Evolutionary conservation across 2,329 filamentous ascomycete genomes (phyloP), one percentile per base, ranked within the genome.

Genomic region (Epicoccum nigrum): DNA sequence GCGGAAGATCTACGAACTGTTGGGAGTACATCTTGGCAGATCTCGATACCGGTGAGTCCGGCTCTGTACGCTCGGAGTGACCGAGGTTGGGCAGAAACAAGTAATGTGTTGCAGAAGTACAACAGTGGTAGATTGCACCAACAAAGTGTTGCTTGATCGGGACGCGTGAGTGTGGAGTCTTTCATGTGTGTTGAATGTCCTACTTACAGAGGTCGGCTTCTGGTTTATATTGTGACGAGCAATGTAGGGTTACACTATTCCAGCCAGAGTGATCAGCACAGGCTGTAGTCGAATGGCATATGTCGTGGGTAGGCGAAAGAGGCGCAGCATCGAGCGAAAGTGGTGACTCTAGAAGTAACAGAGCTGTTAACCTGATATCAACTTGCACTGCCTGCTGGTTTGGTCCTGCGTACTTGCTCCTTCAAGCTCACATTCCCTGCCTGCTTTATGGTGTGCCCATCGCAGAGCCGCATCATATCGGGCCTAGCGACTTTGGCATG

Each of bases 401-500:
- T 55, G 52, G 57, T 57, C 52, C 57, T 42, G 50, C 59, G 54
- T 59, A 59, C 55, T 54, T 48, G 54, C 57, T 53, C 53, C 50
- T 51, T 58, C 42, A 54, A 56, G 44, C 55, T 55, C 51, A 34
- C 60, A 62, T 62, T 48, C 58, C 45, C 52, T 40, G 55, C 49
- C 19, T 63, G 54, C 62, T 71, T 71, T 71, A 72, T 70, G 65
- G 52, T 60, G 30, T 45, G 15, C 20, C 16, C 21, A 19, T 62
- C 51, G 69, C 70, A 72, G 70, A 72, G 70, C 70, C 70, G 66
- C 70, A 72, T 68, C 16, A 27, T 8, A 20, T 41, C 16, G 37
- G 23, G 48, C 16, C 41, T 42, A 41, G 39, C 45, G 43, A 51
- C 53, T 46, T 55, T 62, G 61, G 27, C 52, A 50, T 51, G 44